Conservation (phyloP, 129 eudicot species). For the Helianthus annuus region HanXRQr2.0-SUNRISE NC_035441.2:133870279-133870778, state of each 20-base stretch:
- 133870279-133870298: too few relatives aligned
- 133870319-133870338: background rate
- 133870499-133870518: conserved; percentile 34
- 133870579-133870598: conserved; percentile 65
- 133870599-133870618: conserved; percentile 37
- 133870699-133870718: conserved; percentile 12
- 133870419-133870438: conserved; percentile 14
- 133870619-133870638: conserved; percentile 19
- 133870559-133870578: conserved; percentile 51
- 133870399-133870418: conserved; percentile 1
- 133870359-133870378: background rate
- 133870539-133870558: conserved; percentile 63
- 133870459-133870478: background rate
- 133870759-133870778: background rate
- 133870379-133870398: background rate
- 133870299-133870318: too few relatives aligned
- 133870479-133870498: background rate
- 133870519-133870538: conserved; percentile 65
- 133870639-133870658: background rate
- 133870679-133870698: conserved; percentile 20
- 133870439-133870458: conserved; percentile 6
- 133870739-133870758: too few relatives aligned
- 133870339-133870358: conserved; percentile 1
- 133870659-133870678: conserved; percentile 16
- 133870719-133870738: too few relatives aligned